Percentiles rank a stretch among this genome's conserved stretches.
phyloP scores from a whole-genome alignment of 495 filamentous ascomycete species.

The Physcia stellaris region DNA sequence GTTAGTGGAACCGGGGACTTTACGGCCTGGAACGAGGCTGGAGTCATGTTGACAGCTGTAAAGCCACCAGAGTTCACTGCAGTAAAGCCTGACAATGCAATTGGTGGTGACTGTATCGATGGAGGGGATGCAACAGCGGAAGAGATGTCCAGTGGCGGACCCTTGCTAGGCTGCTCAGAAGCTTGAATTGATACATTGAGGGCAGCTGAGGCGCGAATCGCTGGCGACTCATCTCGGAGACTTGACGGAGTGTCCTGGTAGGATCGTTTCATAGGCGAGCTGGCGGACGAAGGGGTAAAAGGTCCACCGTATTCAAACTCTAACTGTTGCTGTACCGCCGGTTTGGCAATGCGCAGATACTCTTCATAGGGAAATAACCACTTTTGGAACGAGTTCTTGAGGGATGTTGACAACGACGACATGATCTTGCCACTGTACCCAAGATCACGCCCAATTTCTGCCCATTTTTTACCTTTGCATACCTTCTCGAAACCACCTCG shows the following conservation, averaged over 20 bases:
- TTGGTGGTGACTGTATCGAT: constrained; percentile 37
- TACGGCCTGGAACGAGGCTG: constrained; percentile 41
- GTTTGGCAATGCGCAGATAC: constrained; percentile 82
- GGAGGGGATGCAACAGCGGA: constrained; percentile 39
- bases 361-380: constrained; percentile 97
- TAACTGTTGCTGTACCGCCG: constrained; percentile 89
- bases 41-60: constrained; percentile 56
- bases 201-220: constrained; percentile 51
- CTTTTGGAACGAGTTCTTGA: constrained; percentile 95
- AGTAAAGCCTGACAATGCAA: constrained; percentile 57
- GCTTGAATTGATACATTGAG: constrained; percentile 51
- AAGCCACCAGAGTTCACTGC: constrained; percentile 69
- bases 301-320: constrained; percentile 90
- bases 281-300: constrained; percentile 79
- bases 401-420: constrained; percentile 96
- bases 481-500: constrained; percentile 90
- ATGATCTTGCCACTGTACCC: constrained; percentile 99
- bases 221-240: constrained; percentile 53
- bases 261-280: constrained; percentile 71
- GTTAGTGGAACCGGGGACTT: constrained; percentile 27
- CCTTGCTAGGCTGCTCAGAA: constrained; percentile 31
- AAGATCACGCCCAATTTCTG: constrained; percentile 90
- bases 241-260: constrained; percentile 51
- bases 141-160: no score
- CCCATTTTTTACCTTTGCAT: constrained; percentile 98